Base-by-base conservation (phyloP, 148 eudicot genomes). In the Fagopyrum tataricum region DNA sequence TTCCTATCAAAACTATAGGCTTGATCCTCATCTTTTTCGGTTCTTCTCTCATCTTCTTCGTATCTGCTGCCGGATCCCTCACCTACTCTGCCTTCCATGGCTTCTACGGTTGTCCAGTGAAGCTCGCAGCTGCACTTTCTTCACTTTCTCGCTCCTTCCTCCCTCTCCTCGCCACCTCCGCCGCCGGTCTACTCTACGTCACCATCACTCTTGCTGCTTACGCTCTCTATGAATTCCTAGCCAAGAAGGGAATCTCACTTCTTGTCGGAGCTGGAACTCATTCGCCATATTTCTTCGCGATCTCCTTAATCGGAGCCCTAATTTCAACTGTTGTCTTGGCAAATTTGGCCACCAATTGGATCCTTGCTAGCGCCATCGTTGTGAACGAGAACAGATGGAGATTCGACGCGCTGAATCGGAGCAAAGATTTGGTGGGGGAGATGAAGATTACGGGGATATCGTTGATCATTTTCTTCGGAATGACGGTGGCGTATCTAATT, bases 311-410 rank as follows among this genome's bases (percentile, higher is more conserved):
- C 31, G 69, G 80, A 75, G 62, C 39, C 18, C 46, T 83, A 7
- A 10, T 70, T n/a, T 79, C 77, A 12, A 76, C 56, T 26, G 31
- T 64, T 24, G 71, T 58, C 20, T n/a, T 81, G 61, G 47, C 83
- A 11, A 72, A 78, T 72, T 44, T 85, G 18, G 71, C 74, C 40
- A 83, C 87, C 75, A 82, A 81, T 61, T 91, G 91, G 89, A 68
- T 56, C 20, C 46, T 91, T 49, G 76, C 73, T 26, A 15, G 15
- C 67, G 91, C 87, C 74, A 46, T 88, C 51, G 91, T 82, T 2
- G 88, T 88, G 71, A 79, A 81, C 11, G 96, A 91, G 58, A 81
- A 85, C 4, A 79, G 84, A 73, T 91, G 91, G 93, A 91, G 88
- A 9, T 66, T 81, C 51, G 80, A 75, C 41, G 72, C 93, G 0